Percentiles rank a stretch among this genome's conserved stretches.
These are phyloP conservation scores for Cordyceps cateniannulata DNA, from an alignment of 2,329 filamentous ascomycete genomes.

Conservation along the genomic window DNA sequence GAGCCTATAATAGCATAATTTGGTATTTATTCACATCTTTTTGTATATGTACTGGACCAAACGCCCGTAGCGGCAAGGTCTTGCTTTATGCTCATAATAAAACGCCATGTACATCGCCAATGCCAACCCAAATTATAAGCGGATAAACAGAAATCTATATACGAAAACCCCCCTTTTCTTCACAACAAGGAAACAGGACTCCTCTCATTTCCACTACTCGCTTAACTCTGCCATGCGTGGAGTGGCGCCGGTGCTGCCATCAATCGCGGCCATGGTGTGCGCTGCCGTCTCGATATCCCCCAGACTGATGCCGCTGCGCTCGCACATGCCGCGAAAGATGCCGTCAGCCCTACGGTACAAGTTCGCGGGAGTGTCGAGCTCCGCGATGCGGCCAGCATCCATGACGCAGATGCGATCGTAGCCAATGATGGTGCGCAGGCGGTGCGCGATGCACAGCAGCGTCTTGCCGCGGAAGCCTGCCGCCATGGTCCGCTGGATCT, in stretches of 20 bases:
- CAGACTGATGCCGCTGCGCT: slow-evolving; percentile 67
- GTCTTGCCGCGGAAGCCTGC: slow-evolving; percentile 81
- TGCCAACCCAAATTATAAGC: not conserved
- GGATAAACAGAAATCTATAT: not conserved
- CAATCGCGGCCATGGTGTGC: slow-evolving; percentile 18
- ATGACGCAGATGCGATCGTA: slow-evolving; percentile 97
- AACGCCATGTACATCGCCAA: not conserved
- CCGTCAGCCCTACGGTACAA: slow-evolving; percentile 64
- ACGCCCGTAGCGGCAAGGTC: not conserved
- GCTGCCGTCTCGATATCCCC: slow-evolving; percentile 46
- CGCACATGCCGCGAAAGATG: slow-evolving; percentile 87
- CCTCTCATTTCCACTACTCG: not conserved
- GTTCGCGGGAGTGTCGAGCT: slow-evolving; percentile 69
- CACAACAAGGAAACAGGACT: not conserved
- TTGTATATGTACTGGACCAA: not conserved
- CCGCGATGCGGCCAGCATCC: slow-evolving; percentile 81
- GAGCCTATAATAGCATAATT: too few species aligned
- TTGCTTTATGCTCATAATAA: not conserved
- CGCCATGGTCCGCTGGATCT: slow-evolving; percentile 87
- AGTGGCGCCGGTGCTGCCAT: not conserved
- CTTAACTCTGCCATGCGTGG: not conserved
- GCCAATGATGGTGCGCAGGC: slow-evolving; percentile 83
- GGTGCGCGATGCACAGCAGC: slow-evolving; percentile 85
- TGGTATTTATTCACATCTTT: too few species aligned
- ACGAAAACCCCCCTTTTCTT: not conserved